Evolutionary conservation across 805 yeast genomes (phyloP).

Genomic region (Yueomyces sinensis): DNA sequence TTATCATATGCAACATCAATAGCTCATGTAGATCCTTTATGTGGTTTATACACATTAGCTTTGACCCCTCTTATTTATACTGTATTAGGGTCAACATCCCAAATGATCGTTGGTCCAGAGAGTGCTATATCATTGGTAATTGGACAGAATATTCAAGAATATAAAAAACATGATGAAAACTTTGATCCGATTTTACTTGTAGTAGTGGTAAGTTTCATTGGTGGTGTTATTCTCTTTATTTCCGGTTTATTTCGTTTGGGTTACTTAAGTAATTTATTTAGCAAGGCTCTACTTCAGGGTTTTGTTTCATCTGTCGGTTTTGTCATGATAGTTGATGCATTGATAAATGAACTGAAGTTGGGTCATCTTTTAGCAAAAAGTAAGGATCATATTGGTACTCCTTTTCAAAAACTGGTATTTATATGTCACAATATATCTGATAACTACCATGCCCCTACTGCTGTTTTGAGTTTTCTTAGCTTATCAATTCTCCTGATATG

Average conservation of each 20-base stretch:
- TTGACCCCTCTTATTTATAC: conserved; percentile 71
- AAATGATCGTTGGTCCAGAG: conserved; percentile 85
- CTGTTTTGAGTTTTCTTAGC: conserved; percentile 41
- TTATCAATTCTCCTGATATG: conserved; percentile 33
- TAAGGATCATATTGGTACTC: conserved; percentile 49
- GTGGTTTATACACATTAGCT: conserved; percentile 66
- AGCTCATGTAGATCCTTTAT: conserved; percentile 71
- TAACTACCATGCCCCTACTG: conserved; percentile 44
- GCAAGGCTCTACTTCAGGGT: conserved; percentile 67
- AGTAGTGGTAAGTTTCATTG: conserved; percentile 55
- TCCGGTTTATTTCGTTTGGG: conserved; percentile 80
- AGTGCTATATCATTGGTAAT: conserved; percentile 75
- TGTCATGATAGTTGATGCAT: conserved; percentile 68
- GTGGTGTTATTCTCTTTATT: conserved; percentile 60
- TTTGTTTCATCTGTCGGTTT: conserved; percentile 78
- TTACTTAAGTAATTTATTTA: conserved; percentile 65
- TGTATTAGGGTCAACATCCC: conserved; percentile 74
- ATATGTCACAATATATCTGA: conserved; percentile 32
- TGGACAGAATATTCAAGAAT: conserved; percentile 64
- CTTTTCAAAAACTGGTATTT: conserved; percentile 55
- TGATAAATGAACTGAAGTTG: conserved; percentile 62
- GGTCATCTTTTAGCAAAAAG: conserved; percentile 31
- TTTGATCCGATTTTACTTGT: conserved; percentile 42
- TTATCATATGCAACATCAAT: conserved; percentile 61
- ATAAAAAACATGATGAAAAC: conserved; percentile 29